Evolutionary conservation across 768 basidiomycete genomes (phyloP).

Genomic region (Podaxis sp.): DNA sequence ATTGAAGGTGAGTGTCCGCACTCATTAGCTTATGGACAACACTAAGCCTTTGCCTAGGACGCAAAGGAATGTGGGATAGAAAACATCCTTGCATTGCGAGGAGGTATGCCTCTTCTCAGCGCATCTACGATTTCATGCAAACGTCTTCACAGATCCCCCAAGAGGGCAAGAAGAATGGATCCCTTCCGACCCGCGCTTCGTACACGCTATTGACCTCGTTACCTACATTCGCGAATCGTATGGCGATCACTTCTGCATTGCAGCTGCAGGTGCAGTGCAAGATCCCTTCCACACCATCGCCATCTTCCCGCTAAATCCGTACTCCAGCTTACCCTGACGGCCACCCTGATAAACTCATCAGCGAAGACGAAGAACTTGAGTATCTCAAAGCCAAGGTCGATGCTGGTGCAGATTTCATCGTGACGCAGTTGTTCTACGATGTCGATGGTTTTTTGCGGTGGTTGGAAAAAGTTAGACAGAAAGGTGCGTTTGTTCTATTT

Average conservation of each 20-base stretch:
- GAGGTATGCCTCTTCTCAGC: constrained; percentile 52
- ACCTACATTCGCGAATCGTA: constrained; percentile 73
- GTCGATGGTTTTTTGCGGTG: constrained; percentile 83
- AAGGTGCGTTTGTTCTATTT: constrained; percentile 48
- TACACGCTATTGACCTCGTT: constrained; percentile 87
- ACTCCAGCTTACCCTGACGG: constrained; percentile 86
- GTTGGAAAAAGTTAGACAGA: constrained; percentile 67
- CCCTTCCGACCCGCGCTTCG: constrained; percentile 79
- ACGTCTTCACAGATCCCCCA: constrained; percentile 70
- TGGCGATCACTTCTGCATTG: constrained; percentile 81
- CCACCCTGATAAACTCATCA: constrained; percentile 59
- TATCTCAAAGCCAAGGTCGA: constrained; percentile 86
- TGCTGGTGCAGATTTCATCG: constrained; percentile 93
- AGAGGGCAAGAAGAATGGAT: constrained; percentile 94
- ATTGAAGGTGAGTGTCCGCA: constrained; percentile 59
- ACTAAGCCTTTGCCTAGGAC: constrained; percentile 39
- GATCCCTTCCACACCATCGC: neutral
- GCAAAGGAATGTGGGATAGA: constrained; percentile 82
- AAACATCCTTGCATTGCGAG: constrained; percentile 89
- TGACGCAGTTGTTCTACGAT: constrained; percentile 98
- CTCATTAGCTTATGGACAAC: neutral
- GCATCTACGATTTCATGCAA: constrained; percentile 1
- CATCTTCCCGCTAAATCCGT: constrained; percentile 9
- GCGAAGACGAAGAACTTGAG: constrained; percentile 64
- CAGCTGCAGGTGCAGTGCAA: constrained; percentile 74